Percentiles rank a stretch among this genome's conserved stretches.
Conservation (phyloP, 1,284 basidiomycete species). For the Tilletiopsis washingtonensis region DNA sequence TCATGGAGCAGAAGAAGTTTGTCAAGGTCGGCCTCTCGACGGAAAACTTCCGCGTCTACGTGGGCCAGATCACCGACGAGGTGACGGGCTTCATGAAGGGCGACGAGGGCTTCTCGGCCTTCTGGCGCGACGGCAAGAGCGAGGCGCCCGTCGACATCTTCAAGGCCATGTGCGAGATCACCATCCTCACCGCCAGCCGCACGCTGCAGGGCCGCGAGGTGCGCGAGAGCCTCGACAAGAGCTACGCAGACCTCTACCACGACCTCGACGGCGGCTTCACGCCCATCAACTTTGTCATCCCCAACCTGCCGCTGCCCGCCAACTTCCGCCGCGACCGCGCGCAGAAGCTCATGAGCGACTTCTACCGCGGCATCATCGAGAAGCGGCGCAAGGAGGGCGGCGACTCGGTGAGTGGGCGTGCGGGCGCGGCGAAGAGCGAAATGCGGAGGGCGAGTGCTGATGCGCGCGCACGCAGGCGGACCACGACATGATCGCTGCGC, state of each 20-base stretch:
- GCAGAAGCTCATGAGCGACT: constrained; percentile 86
- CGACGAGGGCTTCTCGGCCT: constrained; percentile 58
- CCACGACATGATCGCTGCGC: constrained; percentile 85
- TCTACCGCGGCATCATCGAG: constrained; percentile 81
- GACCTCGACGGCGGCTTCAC: constrained; percentile 71
- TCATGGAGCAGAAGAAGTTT: constrained; percentile 99
- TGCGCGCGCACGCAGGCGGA: no score
- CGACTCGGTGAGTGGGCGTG: not conserved
- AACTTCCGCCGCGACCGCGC: constrained; percentile 81
- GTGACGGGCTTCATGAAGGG: constrained; percentile 20
- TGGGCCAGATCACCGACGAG: constrained; percentile 72
- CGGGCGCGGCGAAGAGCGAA: constrained; percentile 5
- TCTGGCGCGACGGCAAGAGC: constrained; percentile 10
- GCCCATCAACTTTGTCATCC: constrained; percentile 72
- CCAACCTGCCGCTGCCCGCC: constrained; percentile 80
- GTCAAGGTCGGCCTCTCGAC: constrained; percentile 72
- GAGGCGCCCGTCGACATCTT: constrained; percentile 49
- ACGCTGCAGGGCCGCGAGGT: constrained; percentile 91
- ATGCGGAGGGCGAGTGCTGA: not conserved
- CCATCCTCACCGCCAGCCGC: constrained; percentile 84
- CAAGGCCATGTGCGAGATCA: constrained; percentile 77
- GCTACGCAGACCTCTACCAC: constrained; percentile 75
- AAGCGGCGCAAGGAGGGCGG: constrained; percentile 59
- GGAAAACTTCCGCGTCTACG: constrained; percentile 85
- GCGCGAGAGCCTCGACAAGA: constrained; percentile 67